Base-by-base conservation (phyloP, 2,329 filamentous ascomycete genomes). In the Penicillium sp. region DNA sequence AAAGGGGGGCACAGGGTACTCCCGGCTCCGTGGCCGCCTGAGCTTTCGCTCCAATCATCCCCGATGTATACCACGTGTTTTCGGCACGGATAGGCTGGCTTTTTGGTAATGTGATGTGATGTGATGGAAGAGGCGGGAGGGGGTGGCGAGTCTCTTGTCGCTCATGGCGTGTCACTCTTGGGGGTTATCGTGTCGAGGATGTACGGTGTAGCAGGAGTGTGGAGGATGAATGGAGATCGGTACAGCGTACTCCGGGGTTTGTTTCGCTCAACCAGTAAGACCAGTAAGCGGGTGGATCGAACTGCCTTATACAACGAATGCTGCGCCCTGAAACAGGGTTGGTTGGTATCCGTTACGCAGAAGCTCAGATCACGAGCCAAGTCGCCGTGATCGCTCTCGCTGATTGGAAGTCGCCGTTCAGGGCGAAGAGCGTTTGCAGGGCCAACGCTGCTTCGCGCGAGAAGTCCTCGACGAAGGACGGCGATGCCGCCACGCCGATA, bases 401-500 rank as follows among this genome's bases (percentile, higher is more conserved):
- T 15, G 84, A 82, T 60, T 83, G 79, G 17, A 84, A 73, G 74
- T 92, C 88, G 15, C 90, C 91, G 58, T 83, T 84, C 49, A 89
- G 77, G 13, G 85, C 82, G 73, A 90, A 90, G 54, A 92, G 86
- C 31, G 81, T 85, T 75, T 91, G 86, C 66, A 93, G 76, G 31
- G 91, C 90, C 76, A 89, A 89, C n/a, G 91, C 91, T 17, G 91
- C 89, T 74, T 94, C 91, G 7, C 82, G 78, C 7, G 85, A 84
- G 67, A 91, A 86, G 67, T 91, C 85, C 69, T 89, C 86, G 15
- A 78, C 72, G 60, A 75, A 68, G 8, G 58, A 44, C 13, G 29
- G 31, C 49, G 51, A 66, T 8, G 23, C 57, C 56, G 35, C 56
- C n/a, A 51, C 26, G 44, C 63, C 26, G 26, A 61, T 47, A 17